Evolutionary conservation across 768 basidiomycete species (phyloP).

Genomic region (Phylloporus sp.): DNA sequence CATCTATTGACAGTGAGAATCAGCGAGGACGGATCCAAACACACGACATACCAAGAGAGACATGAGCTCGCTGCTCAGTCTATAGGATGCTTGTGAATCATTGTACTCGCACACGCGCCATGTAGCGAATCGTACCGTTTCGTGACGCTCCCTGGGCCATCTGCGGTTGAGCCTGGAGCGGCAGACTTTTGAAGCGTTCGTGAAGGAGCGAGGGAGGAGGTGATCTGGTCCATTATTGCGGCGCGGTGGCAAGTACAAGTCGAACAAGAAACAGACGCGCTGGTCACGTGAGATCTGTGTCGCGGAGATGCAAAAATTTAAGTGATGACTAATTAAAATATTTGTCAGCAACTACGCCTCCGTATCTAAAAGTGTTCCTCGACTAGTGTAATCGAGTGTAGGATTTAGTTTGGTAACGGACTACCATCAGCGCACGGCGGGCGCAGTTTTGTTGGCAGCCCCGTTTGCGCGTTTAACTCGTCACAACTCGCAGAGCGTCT

Average conservation of each 20-base stretch:
- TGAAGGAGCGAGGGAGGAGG: slow-evolving; percentile 55
- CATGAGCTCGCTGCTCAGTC: slow-evolving; percentile 83
- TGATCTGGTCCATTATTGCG: slow-evolving; percentile 63
- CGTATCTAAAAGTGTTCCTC: no score
- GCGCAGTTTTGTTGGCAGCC: slow-evolving; percentile 15
- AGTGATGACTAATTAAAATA: background rate
- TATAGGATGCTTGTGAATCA: slow-evolving; percentile 23
- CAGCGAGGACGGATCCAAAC: background rate
- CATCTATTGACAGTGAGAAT: slow-evolving; percentile 51
- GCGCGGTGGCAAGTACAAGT: slow-evolving; percentile 6
- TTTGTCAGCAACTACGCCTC: no score
- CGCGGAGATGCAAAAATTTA: background rate
- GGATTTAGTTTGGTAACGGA: no score
- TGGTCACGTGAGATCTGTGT: slow-evolving; percentile 21
- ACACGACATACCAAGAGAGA: slow-evolving; percentile 68
- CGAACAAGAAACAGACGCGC: slow-evolving; percentile 25
- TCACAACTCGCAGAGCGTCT: slow-evolving; percentile 11
- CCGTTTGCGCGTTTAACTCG: slow-evolving; percentile 14
- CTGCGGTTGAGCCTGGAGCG: slow-evolving; percentile 46
- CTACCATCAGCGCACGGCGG: no score
- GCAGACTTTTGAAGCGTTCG: slow-evolving; percentile 55
- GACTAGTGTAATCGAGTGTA: no score
- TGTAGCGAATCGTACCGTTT: slow-evolving; percentile 55
- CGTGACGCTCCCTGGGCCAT: slow-evolving; percentile 71
- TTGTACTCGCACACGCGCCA: background rate